Conservation (phyloP, 495 filamentous ascomycete genomes). For the Astrothelium subdiscretum region DNA sequence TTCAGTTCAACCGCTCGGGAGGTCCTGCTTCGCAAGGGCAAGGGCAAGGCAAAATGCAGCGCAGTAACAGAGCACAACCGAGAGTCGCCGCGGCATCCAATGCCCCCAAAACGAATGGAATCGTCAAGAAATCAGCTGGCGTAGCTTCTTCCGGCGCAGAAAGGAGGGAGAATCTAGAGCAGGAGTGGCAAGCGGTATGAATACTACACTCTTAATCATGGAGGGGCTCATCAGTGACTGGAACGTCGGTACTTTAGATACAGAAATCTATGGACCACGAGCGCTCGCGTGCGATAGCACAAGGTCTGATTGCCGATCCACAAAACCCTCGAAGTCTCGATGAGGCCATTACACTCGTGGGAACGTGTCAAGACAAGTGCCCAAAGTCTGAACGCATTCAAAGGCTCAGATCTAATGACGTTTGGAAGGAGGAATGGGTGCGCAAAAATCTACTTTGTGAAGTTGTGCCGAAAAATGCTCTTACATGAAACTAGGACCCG, state of each 20-base stretch:
- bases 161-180: slow-evolving; percentile 7
- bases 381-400: slow-evolving; percentile 77
- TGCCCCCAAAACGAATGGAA: background rate
- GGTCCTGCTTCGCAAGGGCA: background rate
- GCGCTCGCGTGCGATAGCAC: slow-evolving; percentile 55
- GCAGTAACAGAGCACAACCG: background rate
- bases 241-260: slow-evolving; percentile 22
- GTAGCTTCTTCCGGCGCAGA: background rate
- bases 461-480: background rate
- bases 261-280: slow-evolving; percentile 60
- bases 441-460: slow-evolving; percentile 10
- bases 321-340: slow-evolving; percentile 68
- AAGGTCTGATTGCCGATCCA: slow-evolving; percentile 77
- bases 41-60: background rate
- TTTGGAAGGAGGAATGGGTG: slow-evolving; percentile 40
- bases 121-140: background rate
- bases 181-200: slow-evolving; percentile 16
- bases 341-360: slow-evolving; percentile 77
- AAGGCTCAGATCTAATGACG: slow-evolving; percentile 54
- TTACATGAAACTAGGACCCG: slow-evolving; percentile 4
- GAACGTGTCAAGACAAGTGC: slow-evolving; percentile 89
- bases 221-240: slow-evolving; percentile 6
- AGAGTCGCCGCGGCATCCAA: background rate
- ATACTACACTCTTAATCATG: background rate
- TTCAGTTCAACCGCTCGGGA: background rate